Percentiles rank a stretch among this genome's conserved stretches.
These are phyloP conservation scores for Solanum stenotomum DNA, from an alignment of 257 asterid species.

Conservation along the genomic window DNA sequence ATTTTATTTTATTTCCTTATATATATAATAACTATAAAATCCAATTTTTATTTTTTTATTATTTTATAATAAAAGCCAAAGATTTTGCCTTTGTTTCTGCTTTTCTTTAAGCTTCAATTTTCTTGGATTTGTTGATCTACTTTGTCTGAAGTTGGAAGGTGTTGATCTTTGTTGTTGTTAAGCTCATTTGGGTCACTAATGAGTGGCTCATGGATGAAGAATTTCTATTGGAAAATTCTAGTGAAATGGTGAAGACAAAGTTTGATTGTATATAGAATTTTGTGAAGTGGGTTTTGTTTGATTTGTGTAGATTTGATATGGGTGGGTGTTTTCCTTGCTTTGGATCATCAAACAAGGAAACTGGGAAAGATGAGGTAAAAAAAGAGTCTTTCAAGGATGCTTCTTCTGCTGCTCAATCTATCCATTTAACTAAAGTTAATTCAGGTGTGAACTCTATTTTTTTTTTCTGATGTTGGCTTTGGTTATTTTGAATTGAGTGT, in stretches of 20 bases:
- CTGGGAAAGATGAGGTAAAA: slow-evolving; percentile 37
- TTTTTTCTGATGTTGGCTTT: neutral
- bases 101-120: slow-evolving; percentile 52
- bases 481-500: neutral
- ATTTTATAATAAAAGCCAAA: neutral
- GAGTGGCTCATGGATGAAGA: slow-evolving; percentile 29
- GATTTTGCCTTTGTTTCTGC: slow-evolving; percentile 28
- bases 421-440: slow-evolving; percentile 46
- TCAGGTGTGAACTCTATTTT: slow-evolving; percentile 41
- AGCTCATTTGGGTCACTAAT: slow-evolving; percentile 33
- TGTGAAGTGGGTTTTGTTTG: slow-evolving; percentile 31
- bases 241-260: slow-evolving; percentile 25
- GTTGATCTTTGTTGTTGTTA: slow-evolving; percentile 16
- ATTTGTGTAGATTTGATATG: slow-evolving; percentile 40
- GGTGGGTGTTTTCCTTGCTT: slow-evolving; percentile 90
- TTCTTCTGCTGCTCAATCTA: slow-evolving; percentile 34
- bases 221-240: slow-evolving; percentile 25
- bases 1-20: neutral
- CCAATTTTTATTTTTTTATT: neutral
- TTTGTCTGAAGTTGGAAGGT: slow-evolving; percentile 23
- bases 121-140: slow-evolving; percentile 88
- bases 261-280: slow-evolving; percentile 8
- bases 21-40: neutral
- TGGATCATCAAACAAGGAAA: slow-evolving; percentile 62
- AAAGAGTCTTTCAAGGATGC: slow-evolving; percentile 68